phyloP scores from a whole-genome alignment of 2,329 filamentous ascomycete species.

The Chalaropsis ovoidea region DNA sequence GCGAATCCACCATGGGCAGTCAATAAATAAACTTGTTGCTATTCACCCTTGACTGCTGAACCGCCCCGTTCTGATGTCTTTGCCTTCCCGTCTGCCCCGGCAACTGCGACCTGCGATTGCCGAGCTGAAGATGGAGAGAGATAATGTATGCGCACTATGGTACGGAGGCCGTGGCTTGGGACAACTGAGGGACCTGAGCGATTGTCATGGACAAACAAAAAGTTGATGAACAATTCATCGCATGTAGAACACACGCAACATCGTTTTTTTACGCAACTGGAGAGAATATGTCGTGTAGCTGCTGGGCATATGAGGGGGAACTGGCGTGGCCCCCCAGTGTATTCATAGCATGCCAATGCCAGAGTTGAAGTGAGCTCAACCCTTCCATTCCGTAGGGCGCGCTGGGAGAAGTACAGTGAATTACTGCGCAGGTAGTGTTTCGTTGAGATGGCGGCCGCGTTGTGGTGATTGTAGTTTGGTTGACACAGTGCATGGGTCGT shows the following conservation, averaged over 20 bases:
- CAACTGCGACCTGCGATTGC: neutral
- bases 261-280: neutral
- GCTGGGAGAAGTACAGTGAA: no score
- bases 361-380: neutral
- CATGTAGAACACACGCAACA: neutral
- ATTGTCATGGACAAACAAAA: neutral
- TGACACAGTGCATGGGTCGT: neutral
- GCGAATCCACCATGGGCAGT: neutral
- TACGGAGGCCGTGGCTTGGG: neutral
- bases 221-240: slow-evolving; percentile 3
- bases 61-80: neutral
- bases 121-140: neutral
- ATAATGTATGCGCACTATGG: neutral
- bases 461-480: neutral
- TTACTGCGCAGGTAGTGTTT: neutral
- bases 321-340: neutral
- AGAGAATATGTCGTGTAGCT: slow-evolving; percentile 8
- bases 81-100: neutral
- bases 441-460: neutral
- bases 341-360: slow-evolving; percentile 1
- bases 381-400: neutral
- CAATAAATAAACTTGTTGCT: slow-evolving; percentile 14
- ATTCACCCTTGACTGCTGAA: neutral
- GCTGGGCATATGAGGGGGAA: neutral
- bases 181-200: neutral